Base-by-base conservation (phyloP, 75 land plant genomes). In the Larix kaempferi region DNA sequence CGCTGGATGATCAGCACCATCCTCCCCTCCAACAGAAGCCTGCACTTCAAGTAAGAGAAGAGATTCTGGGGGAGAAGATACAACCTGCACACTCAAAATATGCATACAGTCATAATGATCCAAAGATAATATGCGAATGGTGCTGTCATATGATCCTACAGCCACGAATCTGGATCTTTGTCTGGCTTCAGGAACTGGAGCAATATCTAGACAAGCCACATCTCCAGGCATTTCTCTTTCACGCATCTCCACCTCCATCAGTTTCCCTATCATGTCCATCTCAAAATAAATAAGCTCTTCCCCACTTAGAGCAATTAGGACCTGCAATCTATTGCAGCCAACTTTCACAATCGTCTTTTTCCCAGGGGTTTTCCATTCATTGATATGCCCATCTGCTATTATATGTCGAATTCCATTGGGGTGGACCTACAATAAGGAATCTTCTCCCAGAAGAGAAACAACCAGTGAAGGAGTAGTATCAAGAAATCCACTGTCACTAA, bases 81-180 rank as follows among this genome's bases (percentile, higher is more conserved):
- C 98, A 80, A 91, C 92, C 78, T 95, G 98, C 33, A 94, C 89
- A 88, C 99, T 97, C 71, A 97, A 54, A 37, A 93, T 82, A 81
- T 94, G 98, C 99, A 97, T 92, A 62, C 95, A 92, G 71, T 97
- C 99, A 87, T 97, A 94, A 69, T 98, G 99, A 82, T 97, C 99
- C 79, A 97, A 78, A 16, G 99, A 97, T 27, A 94, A 73, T 19
- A 97, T 95, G 56, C 99, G 92, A 52, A 97, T 88, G 0, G 95
- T 88, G 78, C 89, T 93, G 81, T 97, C 99, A 88, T 95, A 97
- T 35, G 94, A 97, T 19, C 99, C 99, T 73, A 94, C 99, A 21
- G 99, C 98, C 74, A 97, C 86, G 77, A 97, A 97, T 52, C 98
- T 88, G 6, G 99, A 97, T 58, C 99, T 86, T 79, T 91, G 99